Evolutionary conservation across 345 rosid genomes (phyloP).

Genomic region (Brassica nigra): DNA sequence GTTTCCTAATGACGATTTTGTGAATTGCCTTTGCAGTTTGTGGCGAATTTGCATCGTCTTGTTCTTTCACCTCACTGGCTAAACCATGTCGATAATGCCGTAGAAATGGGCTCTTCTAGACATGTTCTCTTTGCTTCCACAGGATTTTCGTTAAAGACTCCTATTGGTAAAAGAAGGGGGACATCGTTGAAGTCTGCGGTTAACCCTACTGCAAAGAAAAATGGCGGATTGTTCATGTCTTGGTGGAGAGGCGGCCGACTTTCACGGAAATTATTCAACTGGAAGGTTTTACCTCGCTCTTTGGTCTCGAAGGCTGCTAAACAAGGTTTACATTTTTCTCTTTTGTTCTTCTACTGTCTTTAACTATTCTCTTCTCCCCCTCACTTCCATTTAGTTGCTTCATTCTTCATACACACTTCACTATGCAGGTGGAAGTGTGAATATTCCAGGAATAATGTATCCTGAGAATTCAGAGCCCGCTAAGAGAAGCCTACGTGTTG

Average conservation of each 20-base stretch:
- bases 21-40: constrained; percentile 57
- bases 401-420: constrained; percentile 42
- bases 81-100: constrained; percentile 68
- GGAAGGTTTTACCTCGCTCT: constrained; percentile 77
- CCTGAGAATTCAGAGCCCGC: constrained; percentile 86
- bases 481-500: constrained; percentile 74
- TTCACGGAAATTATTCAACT: constrained; percentile 74
- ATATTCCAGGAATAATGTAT: constrained; percentile 74
- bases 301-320: constrained; percentile 83
- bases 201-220: constrained; percentile 54
- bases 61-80: constrained; percentile 84
- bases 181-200: constrained; percentile 51
- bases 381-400: constrained; percentile 38
- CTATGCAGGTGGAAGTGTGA: constrained; percentile 76
- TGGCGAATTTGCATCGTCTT: constrained; percentile 70
- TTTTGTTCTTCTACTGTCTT: constrained; percentile 17
- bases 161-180: constrained; percentile 63
- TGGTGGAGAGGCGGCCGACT: constrained; percentile 98
- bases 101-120: constrained; percentile 70
- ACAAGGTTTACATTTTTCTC: constrained; percentile 65
- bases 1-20: constrained; percentile 27
- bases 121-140: constrained; percentile 60
- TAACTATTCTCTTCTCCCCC: neutral
- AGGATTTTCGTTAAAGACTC: constrained; percentile 61
- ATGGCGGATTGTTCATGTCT: constrained; percentile 63